Evolutionary conservation across 2,329 filamentous ascomycete species (phyloP), one percentile per base, ranked within the genome.

Genomic region (Pseudogymnoascus sp.): DNA sequence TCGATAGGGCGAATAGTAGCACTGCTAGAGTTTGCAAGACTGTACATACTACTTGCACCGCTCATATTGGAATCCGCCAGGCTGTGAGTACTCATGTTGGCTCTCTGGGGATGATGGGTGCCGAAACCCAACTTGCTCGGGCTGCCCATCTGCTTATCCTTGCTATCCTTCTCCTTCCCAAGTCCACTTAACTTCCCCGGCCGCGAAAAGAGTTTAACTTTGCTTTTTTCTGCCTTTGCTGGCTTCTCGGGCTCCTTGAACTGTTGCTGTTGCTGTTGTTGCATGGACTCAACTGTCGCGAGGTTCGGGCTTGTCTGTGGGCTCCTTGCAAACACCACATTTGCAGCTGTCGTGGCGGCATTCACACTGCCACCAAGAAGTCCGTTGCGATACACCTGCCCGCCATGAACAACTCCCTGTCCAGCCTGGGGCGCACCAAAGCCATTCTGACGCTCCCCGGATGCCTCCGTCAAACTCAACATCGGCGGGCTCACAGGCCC

Each of bases 131-230:
- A 84, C 75, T 88, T 89, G 67, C 85, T 85, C 1, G 90, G 90
- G 66, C 89, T 92, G 1, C 89, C 88, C 23, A 90, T 74, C 1
- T 86, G 82, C 68, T 88, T 87, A 16, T 87, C 81, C 70, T 85
- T 87, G 5, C 80, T 68, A 8, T 91, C 87, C 68, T 78, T 81
- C 37, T 85, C 82, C 72, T 89, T 91, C 16, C 77, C 78, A 64
- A 86, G 85, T 61, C 84, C 83, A 69, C 29, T 47, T 63, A 91
- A 89, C 75, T 88, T 91, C 71, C 88, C 88, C 0, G 89, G 89
- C 61, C 90, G 83, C 5, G 87, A 90, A 72, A 93, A 93, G 29
- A 93, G 80, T 77, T 93, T 93, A 73, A 90, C 88, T 76, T 91
- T 92, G 66, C 86, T 86, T 75, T 90, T 90, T 69, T 90, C 87